A percentile compares a stretch with the other conserved stretches of the same genome.
phyloP scores from a whole-genome alignment of 345 rosid genomes.

The Ricinus communis region DNA sequence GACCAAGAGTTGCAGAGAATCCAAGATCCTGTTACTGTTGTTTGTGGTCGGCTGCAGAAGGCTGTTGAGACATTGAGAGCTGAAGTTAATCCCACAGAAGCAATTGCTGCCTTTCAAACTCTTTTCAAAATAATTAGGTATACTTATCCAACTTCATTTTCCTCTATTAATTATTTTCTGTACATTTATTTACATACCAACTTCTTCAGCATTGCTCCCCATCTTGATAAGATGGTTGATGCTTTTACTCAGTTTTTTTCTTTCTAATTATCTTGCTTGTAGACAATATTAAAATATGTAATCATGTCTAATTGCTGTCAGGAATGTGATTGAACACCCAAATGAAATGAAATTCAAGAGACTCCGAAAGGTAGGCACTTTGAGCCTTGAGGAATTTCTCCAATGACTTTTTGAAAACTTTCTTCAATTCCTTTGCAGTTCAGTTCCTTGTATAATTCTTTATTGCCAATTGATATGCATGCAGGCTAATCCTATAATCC shows the following conservation, averaged over 20 bases:
- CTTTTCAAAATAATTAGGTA: conserved; percentile 77
- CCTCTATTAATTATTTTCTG: background rate
- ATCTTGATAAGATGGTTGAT: background rate
- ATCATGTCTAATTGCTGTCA: conserved; percentile 26
- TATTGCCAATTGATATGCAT: conserved; percentile 18
- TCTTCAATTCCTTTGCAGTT: background rate
- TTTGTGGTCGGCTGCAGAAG: conserved; percentile 62
- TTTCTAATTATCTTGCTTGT: background rate
- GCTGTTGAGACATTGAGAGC: conserved; percentile 55
- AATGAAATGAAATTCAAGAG: conserved; percentile 64
- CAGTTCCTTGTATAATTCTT: background rate
- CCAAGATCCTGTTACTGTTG: conserved; percentile 63
- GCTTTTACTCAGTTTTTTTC: conserved; percentile 6
- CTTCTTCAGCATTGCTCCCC: background rate
- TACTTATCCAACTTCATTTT: conserved; percentile 16
- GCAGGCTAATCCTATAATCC: conserved; percentile 79
- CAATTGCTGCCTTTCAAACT: conserved; percentile 48
- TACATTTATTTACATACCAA: background rate
- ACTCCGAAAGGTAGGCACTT: conserved; percentile 65
- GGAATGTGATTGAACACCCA: conserved; percentile 85
- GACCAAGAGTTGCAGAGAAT: conserved; percentile 73
- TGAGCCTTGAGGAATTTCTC: background rate
- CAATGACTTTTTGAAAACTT: background rate
- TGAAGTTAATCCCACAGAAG: conserved; percentile 55
- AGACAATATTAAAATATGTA: conserved; percentile 9